phyloP scores from a whole-genome alignment of 768 basidiomycete species.

The Strobilomyces confusus region DNA sequence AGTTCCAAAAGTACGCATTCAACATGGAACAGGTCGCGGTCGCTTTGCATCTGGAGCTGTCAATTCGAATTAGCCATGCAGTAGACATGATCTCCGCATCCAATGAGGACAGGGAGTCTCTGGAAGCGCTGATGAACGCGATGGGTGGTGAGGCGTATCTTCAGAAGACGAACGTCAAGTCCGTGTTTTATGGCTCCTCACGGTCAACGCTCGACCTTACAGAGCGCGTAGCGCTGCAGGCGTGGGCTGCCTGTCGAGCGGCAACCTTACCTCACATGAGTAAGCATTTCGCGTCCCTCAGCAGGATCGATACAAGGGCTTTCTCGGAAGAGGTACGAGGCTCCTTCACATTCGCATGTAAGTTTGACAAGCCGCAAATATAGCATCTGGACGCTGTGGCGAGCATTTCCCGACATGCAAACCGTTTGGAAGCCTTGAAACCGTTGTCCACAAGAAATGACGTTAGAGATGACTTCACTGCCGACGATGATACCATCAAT shows the following conservation, averaged over 20 bases:
- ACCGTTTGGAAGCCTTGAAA: slow-evolving; percentile 46
- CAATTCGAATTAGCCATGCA: slow-evolving; percentile 31
- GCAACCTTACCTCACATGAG: slow-evolving; percentile 24
- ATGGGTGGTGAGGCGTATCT: slow-evolving; percentile 37
- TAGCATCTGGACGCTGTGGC: slow-evolving; percentile 44
- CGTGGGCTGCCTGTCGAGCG: slow-evolving; percentile 44
- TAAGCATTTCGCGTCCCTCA: slow-evolving; percentile 10
- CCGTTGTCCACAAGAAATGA: slow-evolving; percentile 43
- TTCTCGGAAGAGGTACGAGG: slow-evolving; percentile 29
- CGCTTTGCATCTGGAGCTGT: slow-evolving; percentile 38
- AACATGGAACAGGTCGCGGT: slow-evolving; percentile 43
- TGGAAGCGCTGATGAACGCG: slow-evolving; percentile 31
- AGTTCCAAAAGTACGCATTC: slow-evolving; percentile 37
- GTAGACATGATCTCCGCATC: slow-evolving; percentile 41
- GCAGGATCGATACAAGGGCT: slow-evolving; percentile 22
- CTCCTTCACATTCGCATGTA: background rate
- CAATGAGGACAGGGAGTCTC: slow-evolving; percentile 28
- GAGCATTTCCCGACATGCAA: slow-evolving; percentile 42
- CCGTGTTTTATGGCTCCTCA: slow-evolving; percentile 28
- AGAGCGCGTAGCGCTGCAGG: slow-evolving; percentile 35
- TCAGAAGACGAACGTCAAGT: slow-evolving; percentile 22
- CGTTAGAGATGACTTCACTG: slow-evolving; percentile 28
- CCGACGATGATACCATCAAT: slow-evolving; percentile 30
- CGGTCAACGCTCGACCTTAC: slow-evolving; percentile 15
- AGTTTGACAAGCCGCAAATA: background rate